Evolutionary conservation across 2,329 filamentous ascomycete genomes (phyloP).

Genomic region (Alternaria sp.): DNA sequence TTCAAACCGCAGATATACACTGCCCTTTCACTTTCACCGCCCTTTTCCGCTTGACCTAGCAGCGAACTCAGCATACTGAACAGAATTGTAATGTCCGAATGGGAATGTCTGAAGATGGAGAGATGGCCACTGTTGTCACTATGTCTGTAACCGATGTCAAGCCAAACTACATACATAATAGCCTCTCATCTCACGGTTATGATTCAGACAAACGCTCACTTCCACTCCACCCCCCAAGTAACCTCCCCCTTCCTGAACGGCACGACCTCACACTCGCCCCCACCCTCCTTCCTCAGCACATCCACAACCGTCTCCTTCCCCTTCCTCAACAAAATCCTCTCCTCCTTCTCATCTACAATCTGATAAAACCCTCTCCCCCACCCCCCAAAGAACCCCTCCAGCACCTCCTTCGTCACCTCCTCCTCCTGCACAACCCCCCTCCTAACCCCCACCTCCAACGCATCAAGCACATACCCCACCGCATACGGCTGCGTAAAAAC

Average conservation of each 20-base stretch:
- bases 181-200: not conserved
- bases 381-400: conserved; percentile 64
- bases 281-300: conserved; percentile 58
- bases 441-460: conserved; percentile 67
- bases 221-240: conserved; percentile 60
- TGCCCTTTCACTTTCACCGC: not conserved
- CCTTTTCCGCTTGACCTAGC: not conserved
- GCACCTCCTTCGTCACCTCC: conserved; percentile 60
- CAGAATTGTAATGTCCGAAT: not conserved
- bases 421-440: conserved; percentile 60
- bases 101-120: not conserved
- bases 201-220: conserved; percentile 15
- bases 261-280: conserved; percentile 64
- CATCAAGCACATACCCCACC: conserved; percentile 68
- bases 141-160: not conserved
- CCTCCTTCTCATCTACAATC: conserved; percentile 51
- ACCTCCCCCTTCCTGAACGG: conserved; percentile 68
- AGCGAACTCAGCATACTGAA: not conserved
- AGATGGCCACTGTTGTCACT: not conserved
- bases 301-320: conserved; percentile 62
- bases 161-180: not conserved
- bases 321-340: conserved; percentile 64
- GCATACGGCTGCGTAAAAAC: conserved; percentile 81
- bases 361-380: conserved; percentile 66
- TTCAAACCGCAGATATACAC: not conserved